Conservation (phyloP, 257 asterid genomes). For the Gynochthodes officinalis region DNA sequence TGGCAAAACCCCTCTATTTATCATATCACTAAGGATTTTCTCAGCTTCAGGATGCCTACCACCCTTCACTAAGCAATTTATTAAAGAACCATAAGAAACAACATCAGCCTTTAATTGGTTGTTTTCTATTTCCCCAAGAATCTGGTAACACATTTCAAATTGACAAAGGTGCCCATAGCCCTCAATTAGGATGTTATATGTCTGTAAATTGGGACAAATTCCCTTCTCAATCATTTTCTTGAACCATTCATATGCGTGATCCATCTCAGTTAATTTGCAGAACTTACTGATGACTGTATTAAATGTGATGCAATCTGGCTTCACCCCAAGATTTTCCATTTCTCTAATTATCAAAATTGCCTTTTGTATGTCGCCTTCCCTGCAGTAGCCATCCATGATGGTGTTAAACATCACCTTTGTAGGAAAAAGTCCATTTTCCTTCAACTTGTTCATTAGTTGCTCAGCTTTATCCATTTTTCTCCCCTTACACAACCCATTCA, state of each 20-base stretch:
- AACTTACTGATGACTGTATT: slow-evolving; percentile 51
- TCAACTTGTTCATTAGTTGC: slow-evolving; percentile 46
- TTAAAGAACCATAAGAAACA: slow-evolving; percentile 62
- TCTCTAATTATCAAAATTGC: slow-evolving; percentile 44
- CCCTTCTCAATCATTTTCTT: slow-evolving; percentile 53
- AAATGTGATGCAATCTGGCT: slow-evolving; percentile 58
- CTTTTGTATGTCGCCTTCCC: slow-evolving; percentile 45
- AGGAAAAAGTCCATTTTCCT: slow-evolving; percentile 49
- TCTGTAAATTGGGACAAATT: slow-evolving; percentile 49
- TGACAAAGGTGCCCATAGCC: slow-evolving; percentile 52
- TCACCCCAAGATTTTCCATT: slow-evolving; percentile 59
- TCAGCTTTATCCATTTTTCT: slow-evolving; percentile 56
- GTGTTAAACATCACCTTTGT: slow-evolving; percentile 57
- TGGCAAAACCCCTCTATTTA: slow-evolving; percentile 47
- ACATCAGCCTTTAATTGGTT: slow-evolving; percentile 51
- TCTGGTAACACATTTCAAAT: slow-evolving; percentile 57
- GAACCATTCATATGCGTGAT: slow-evolving; percentile 52
- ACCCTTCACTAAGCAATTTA: slow-evolving; percentile 63
- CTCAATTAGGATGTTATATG: slow-evolving; percentile 65
- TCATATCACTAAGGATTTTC: slow-evolving; percentile 56
- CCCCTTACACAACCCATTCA: slow-evolving; percentile 59
- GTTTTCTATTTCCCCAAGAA: slow-evolving; percentile 71
- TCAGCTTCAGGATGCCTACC: slow-evolving; percentile 65
- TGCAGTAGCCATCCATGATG: slow-evolving; percentile 60
- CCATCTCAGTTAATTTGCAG: slow-evolving; percentile 53